Evolutionary conservation across 1,139 yeast genomes (phyloP).

Genomic region (Nakaseomyces delphensis): DNA sequence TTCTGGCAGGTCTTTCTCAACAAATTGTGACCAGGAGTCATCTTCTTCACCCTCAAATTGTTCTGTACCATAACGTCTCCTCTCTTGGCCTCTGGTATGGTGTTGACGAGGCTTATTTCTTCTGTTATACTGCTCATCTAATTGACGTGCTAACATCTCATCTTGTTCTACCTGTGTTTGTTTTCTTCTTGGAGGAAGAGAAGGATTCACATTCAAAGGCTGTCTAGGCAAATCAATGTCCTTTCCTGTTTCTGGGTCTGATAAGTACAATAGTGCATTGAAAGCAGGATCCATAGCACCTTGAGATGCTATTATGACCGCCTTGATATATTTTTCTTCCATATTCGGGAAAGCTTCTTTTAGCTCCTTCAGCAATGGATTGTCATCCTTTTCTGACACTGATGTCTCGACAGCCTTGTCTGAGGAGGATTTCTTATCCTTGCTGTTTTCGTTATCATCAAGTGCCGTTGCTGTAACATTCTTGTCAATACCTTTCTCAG

Average conservation of each 20-base stretch:
- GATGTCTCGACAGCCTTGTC: background rate
- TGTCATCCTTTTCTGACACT: constrained; percentile 37
- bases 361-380: constrained; percentile 35
- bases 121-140: constrained; percentile 61
- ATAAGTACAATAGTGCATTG: constrained; percentile 70
- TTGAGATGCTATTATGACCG: constrained; percentile 76
- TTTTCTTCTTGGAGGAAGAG: constrained; percentile 26
- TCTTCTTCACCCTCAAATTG: constrained; percentile 35
- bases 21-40: constrained; percentile 57
- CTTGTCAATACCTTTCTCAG: no score
- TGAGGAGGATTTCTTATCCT: no score
- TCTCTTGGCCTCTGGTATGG: background rate
- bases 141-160: constrained; percentile 70
- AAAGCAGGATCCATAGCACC: constrained; percentile 81
- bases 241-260: constrained; percentile 60
- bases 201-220: constrained; percentile 27
- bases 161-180: constrained; percentile 57
- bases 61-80: constrained; percentile 16
- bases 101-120: constrained; percentile 9
- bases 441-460: no score
- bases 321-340: constrained; percentile 62
- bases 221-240: constrained; percentile 47
- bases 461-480: no score
- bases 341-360: constrained; percentile 75
- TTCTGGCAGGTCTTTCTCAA: constrained; percentile 54